Base-by-base conservation (phyloP, 2,329 filamentous ascomycete species). In the Aspergillus aculeatinus region DNA sequence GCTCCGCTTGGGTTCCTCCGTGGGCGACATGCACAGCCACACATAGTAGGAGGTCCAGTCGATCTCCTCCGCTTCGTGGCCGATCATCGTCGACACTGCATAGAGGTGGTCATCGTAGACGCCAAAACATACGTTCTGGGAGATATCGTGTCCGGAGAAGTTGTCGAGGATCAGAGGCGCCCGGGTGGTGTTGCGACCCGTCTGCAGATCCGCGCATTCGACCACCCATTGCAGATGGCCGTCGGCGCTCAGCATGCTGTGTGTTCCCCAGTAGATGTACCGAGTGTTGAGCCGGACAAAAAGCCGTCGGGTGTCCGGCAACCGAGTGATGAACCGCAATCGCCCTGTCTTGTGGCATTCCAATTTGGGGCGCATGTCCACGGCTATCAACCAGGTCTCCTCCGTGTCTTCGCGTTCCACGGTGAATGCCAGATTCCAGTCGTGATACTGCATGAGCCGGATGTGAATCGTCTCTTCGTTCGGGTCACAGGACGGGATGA, bases 51-150 rank as follows among this genome's bases (percentile, higher is more conserved):
- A 44, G 39, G 39, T 44, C 39, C 39, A 44, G 39, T 44, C 39
- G 5, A 44, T 44, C 39, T 44, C 39, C 16, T 44, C 39, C 39
- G 39, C 39, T 6, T 44, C 39, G 39, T 44, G 39, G 16, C 39
- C 39, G 39, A 44, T 44, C 64, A 87, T 83, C 63, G 86, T 92
- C 0, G 89, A 89, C 5, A 92, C 75, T 0, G 83, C 87, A 65
- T 92, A 92, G 47, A 93, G 86, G 65, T 86, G 80, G 10, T 79
- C 82, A 42, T 86, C 80, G 61, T 89, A 80, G 19, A 92, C 83
- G 61, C 90, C 88, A 68, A 93, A 92, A 61, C 85, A 89, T n/a
- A 90, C 79, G 0, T 85, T 87, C 11, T 83, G 83, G 5, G 87
- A 87, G 33, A 92, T 80, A 50, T 90, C 88, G 19, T 80, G 82